Evolutionary conservation across 768 basidiomycete species (phyloP).

Genomic region (Fistulinella prunicolor): DNA sequence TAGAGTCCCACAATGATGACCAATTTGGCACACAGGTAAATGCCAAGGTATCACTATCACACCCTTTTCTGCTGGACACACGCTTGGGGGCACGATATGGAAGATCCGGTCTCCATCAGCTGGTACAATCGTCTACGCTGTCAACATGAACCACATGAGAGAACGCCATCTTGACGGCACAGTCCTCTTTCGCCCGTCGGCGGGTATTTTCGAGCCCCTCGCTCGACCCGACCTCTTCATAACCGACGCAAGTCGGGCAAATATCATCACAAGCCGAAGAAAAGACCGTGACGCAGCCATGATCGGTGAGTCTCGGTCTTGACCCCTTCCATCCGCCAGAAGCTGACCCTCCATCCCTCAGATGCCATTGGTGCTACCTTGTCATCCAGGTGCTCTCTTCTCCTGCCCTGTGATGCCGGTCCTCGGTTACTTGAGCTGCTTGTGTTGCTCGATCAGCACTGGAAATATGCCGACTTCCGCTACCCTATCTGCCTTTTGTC

Average conservation of each 20-base stretch:
- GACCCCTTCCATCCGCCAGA: not conserved
- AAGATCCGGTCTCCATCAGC: conserved; percentile 97
- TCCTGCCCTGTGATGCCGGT: conserved; percentile 91
- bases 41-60: conserved; percentile 92
- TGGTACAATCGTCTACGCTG: conserved; percentile 93
- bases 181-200: conserved; percentile 70
- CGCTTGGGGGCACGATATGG: conserved; percentile 96
- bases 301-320: conserved; percentile 53
- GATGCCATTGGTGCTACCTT: conserved; percentile 90
- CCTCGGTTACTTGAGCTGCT: conserved; percentile 95
- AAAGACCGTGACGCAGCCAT: conserved; percentile 89
- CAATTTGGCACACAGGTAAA: conserved; percentile 52
- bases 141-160: conserved; percentile 92
- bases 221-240: conserved; percentile 91
- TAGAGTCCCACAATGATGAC: no score
- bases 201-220: conserved; percentile 82
- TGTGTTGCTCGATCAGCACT: conserved; percentile 94
- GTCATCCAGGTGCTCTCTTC: conserved; percentile 72
- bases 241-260: conserved; percentile 84
- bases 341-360: conserved; percentile 29
- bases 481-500: conserved; percentile 94
- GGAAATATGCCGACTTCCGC: conserved; percentile 82
- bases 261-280: conserved; percentile 79
- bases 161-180: conserved; percentile 96
- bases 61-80: conserved; percentile 93